Evolutionary conservation across 139 green algal species (phyloP).

Genomic region (Dunaliella sp.): DNA sequence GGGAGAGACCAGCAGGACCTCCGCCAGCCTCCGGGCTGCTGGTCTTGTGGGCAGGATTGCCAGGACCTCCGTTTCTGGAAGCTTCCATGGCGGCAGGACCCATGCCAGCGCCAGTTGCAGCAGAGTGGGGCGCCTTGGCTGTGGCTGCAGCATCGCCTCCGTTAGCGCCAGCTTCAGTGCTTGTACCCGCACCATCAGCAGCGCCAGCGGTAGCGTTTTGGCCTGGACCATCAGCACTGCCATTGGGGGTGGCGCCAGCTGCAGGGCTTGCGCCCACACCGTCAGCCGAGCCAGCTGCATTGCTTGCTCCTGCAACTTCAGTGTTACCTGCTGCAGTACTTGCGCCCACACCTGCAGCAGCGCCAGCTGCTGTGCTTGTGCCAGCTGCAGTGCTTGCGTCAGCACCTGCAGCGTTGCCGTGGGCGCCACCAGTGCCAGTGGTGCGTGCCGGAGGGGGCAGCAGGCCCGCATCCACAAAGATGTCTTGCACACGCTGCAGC

Average conservation of each 20-base stretch:
- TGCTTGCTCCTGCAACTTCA: too few species aligned
- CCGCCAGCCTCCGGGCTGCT: neutral
- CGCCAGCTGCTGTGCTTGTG: neutral
- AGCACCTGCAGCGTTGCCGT: neutral
- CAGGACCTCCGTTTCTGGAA: neutral
- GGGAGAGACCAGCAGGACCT: neutral
- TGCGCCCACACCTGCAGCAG: neutral
- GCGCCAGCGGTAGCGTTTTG: neutral
- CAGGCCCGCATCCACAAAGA: neutral
- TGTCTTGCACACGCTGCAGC: neutral
- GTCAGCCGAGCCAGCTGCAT: too few species aligned
- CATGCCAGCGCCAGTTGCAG: neutral
- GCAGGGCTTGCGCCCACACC: neutral
- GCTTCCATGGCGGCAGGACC: neutral
- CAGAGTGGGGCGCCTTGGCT: too few species aligned
- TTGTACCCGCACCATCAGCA: neutral
- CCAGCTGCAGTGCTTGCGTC: neutral
- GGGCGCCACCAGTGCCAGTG: neutral
- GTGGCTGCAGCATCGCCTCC: too few species aligned
- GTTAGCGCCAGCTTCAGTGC: too few species aligned
- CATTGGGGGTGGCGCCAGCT: neutral
- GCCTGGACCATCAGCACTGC: neutral
- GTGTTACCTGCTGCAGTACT: too few species aligned
- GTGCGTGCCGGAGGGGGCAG: neutral
- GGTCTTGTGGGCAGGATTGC: too few species aligned